Percentiles rank a stretch among this genome's conserved stretches.
phyloP scores from a whole-genome alignment of 352 stramenopile species.

The Phytopythium cucurbitacearum region DNA sequence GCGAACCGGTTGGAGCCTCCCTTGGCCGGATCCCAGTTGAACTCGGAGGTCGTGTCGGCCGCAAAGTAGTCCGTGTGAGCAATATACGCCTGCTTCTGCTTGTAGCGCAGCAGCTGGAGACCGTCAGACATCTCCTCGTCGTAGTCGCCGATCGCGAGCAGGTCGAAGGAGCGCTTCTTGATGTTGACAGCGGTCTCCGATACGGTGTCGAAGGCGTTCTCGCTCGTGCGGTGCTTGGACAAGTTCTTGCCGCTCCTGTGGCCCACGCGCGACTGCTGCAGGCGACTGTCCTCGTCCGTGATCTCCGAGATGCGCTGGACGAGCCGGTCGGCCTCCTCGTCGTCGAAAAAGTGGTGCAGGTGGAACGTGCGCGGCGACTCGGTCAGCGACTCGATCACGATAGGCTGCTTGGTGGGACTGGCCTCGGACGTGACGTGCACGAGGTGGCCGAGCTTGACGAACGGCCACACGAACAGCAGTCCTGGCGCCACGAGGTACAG shows the following conservation, averaged over 20 bases:
- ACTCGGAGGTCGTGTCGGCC: constrained; percentile 37
- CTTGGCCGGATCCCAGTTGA: constrained; percentile 71
- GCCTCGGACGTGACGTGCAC: constrained; percentile 46
- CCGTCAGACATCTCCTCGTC: constrained; percentile 91
- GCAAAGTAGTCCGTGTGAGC: constrained; percentile 94
- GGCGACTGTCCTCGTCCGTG: constrained; percentile 72
- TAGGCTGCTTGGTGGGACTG: constrained; percentile 50
- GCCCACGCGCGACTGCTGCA: constrained; percentile 78
- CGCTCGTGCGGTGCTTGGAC: constrained; percentile 74
- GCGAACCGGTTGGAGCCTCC: constrained; percentile 83
- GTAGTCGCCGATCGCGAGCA: constrained; percentile 90
- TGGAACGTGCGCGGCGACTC: constrained; percentile 83
- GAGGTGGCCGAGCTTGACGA: constrained; percentile 74
- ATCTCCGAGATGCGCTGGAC: constrained; percentile 81
- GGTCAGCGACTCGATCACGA: constrained; percentile 73
- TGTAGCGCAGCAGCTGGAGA: constrained; percentile 94
- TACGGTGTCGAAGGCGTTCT: constrained; percentile 87
- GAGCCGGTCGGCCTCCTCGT: constrained; percentile 73
- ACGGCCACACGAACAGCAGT: constrained; percentile 75
- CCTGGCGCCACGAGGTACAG: constrained; percentile 73
- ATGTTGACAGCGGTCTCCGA: constrained; percentile 68
- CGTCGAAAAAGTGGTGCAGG: constrained; percentile 86
- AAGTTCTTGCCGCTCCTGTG: constrained; percentile 70
- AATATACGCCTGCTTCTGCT: constrained; percentile 93
- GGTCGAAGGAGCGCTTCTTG: constrained; percentile 85